Evolutionary conservation across 305 asterid genomes (phyloP), one percentile per base, ranked within the genome.

Genomic region (Fraxinus albicans): DNA sequence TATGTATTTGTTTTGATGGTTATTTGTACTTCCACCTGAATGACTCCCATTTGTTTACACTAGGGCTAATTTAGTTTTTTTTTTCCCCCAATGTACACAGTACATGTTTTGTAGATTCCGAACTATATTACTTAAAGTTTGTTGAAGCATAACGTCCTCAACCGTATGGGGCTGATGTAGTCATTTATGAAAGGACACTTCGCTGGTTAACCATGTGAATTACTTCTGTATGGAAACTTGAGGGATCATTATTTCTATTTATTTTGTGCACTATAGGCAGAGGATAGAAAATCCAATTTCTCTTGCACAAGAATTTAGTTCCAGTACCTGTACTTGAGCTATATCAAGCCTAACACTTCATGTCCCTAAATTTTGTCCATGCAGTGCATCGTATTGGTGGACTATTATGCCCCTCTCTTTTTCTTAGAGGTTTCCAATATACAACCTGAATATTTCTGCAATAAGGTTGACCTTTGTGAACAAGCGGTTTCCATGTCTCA

Each of bases 341-440:
- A 10, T 13, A 31, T 29, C 40, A 29, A 29, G 40, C 21, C 38
- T 70, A 29, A 70, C 42, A 70, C 40, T 29, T 13, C 8, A 70
- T 15, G 40, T 70, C 23, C 17, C 4, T 70, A 8, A 60, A 19
- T 70, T 63, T 31, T 85, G 70, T 83, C 75, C 77, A 81, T 85
- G 82, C 96, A 95, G 99, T 96, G 99, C 86, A 82, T 83, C 50
- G 77, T 90, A 65, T 88, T 96, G 93, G 99, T 96, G 92, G 96
- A 96, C 84, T 93, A 92, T 77, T 97, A 95, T 78, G 98, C 96
- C 77, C 94, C 97, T 86, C 92, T 95, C 40, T 90, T 97, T 81
- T 93, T 97, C 94, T 81, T 89, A 76, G 95, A 92, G 91, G 84
- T 92, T 69, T 86, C 92, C 67, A 38, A 89, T 8, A 47, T 95